These are phyloP conservation scores for Jaltomata sinuosa DNA, from an alignment of 257 asterid genomes.

Conservation along the genomic window DNA sequence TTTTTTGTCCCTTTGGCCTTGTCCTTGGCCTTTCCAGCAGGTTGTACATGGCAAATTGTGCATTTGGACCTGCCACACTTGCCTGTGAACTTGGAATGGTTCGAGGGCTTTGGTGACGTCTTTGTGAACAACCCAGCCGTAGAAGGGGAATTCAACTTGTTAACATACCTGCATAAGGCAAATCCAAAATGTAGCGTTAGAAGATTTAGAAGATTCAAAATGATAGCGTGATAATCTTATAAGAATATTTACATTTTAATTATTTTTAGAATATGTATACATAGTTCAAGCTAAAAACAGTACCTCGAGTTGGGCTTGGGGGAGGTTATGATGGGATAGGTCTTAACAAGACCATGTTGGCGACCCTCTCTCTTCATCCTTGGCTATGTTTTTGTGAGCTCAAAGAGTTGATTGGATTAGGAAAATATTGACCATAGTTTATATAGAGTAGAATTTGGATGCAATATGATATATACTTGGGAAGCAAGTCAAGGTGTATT, in stretches of 20 bases:
- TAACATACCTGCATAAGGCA: background rate
- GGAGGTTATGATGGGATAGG: slow-evolving; percentile 25
- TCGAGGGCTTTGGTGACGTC: slow-evolving; percentile 62
- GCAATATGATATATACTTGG: background rate
- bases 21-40: slow-evolving; percentile 50
- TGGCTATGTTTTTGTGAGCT: background rate
- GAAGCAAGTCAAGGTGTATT: background rate
- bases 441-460: background rate
- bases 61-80: slow-evolving; percentile 57
- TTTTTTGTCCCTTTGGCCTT: slow-evolving; percentile 47
- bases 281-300: slow-evolving; percentile 5
- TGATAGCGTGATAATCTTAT: background rate
- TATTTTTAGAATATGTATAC: background rate
- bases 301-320: slow-evolving; percentile 14
- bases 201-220: background rate
- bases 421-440: background rate
- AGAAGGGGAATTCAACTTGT: slow-evolving; percentile 19
- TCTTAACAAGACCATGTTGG: slow-evolving; percentile 63
- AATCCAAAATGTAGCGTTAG: background rate
- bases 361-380: slow-evolving; percentile 7
- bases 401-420: background rate
- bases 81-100: slow-evolving; percentile 78
- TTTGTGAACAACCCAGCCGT: slow-evolving; percentile 52
- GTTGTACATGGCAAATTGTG: slow-evolving; percentile 32
- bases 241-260: background rate